Conservation (phyloP, 257 asterid genomes). For the Verbascum thapsus region DNA sequence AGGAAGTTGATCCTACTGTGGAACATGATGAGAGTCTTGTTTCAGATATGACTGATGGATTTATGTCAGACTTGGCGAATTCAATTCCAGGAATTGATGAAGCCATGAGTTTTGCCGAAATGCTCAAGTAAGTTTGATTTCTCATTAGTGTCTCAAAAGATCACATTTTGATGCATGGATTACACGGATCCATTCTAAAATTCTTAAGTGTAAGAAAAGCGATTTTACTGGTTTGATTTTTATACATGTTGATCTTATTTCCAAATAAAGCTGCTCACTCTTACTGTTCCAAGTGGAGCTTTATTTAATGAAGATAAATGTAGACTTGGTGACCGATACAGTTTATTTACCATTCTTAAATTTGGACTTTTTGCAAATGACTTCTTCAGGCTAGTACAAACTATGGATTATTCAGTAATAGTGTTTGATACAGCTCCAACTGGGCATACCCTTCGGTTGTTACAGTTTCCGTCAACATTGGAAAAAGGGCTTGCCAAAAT, state of each 20-base stretch:
- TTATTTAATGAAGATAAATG: not conserved
- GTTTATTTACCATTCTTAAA: conserved; percentile 17
- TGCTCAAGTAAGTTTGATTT: conserved; percentile 75
- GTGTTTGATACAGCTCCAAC: conserved; percentile 99
- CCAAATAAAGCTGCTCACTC: not conserved
- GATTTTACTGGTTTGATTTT: not conserved
- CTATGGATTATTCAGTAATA: conserved; percentile 92
- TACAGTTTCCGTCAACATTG: conserved; percentile 95
- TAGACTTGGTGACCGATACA: not conserved
- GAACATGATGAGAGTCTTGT: conserved; percentile 50
- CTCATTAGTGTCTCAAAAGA: conserved; percentile 15
- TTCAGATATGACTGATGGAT: conserved; percentile 50
- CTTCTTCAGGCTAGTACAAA: conserved; percentile 87
- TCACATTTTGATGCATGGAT: not conserved
- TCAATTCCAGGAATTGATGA: conserved; percentile 98
- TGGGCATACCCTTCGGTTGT: conserved; percentile 93
- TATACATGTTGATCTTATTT: conserved; percentile 3
- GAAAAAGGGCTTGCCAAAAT: conserved; percentile 89
- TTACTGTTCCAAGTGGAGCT: conserved; percentile 2
- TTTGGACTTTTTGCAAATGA: conserved; percentile 15
- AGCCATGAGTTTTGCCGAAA: conserved; percentile 99
- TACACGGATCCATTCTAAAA: not conserved
- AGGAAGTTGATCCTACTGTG: conserved; percentile 96
- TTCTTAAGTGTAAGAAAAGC: not conserved
- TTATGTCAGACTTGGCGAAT: conserved; percentile 83